phyloP scores from a whole-genome alignment of 148 eudicot species.

The Rhododendron molle region DNA sequence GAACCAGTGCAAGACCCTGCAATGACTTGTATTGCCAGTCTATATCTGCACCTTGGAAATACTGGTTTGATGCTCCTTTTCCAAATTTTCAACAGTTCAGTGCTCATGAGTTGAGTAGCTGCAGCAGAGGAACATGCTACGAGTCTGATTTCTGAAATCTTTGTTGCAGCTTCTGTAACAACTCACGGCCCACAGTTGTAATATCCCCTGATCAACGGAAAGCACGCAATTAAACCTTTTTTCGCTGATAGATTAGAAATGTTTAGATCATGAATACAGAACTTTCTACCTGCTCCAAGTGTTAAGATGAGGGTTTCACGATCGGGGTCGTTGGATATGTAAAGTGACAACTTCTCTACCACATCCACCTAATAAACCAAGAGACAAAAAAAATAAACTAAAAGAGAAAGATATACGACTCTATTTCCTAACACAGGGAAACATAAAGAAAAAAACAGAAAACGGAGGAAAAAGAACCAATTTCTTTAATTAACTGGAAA shows the following conservation, averaged over 20 bases:
- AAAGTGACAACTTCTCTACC: not conserved
- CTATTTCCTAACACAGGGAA: not conserved
- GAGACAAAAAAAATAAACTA: not conserved
- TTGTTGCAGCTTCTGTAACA: not conserved
- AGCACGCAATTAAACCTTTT: not conserved
- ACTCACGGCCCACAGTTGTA: not conserved
- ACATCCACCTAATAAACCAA: not conserved
- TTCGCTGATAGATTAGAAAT: not conserved
- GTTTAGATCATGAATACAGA: not conserved
- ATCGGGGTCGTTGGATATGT: not conserved
- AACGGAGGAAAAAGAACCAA: not conserved
- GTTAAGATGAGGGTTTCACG: not conserved
- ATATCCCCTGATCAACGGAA: not conserved
- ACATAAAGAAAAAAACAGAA: not conserved
- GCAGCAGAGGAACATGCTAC: no score
- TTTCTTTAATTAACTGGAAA: not conserved
- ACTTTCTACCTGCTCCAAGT: not conserved
- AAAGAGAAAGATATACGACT: not conserved
- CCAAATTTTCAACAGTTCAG: no score
- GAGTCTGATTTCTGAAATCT: not conserved
- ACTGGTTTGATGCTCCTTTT: no score
- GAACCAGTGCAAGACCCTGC: no score
- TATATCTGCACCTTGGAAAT: no score
- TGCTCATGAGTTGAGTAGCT: no score
- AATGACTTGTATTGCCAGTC: no score